A percentile compares a stretch with the other conserved stretches of the same genome.
Conservation (phyloP, 208 protist species). For the Tritrichomonas foetus region DNA sequence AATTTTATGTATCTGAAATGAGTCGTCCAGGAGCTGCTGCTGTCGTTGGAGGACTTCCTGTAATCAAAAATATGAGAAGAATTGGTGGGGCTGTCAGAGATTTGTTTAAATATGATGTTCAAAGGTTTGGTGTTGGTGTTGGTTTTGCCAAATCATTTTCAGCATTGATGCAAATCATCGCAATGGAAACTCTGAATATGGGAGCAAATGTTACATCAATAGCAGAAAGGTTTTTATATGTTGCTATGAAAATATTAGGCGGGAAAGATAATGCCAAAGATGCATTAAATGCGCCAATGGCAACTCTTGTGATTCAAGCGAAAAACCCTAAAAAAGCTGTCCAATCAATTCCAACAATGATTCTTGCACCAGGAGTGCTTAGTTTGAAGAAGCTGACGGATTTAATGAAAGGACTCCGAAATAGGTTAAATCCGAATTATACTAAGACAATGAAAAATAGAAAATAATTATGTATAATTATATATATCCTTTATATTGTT, state of each 20-base stretch:
- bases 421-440: background rate
- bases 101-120: background rate
- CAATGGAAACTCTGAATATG: background rate
- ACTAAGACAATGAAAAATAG: too few species aligned
- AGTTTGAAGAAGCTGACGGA: slow-evolving; percentile 1
- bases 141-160: background rate
- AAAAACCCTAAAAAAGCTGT: background rate
- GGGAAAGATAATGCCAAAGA: background rate
- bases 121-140: background rate
- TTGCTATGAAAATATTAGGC: background rate
- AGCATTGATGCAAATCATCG: background rate
- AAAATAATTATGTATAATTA: too few species aligned
- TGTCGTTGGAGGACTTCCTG: background rate
- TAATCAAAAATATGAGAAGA: background rate
- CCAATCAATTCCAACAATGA: background rate
- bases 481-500: too few species aligned
- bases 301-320: background rate
- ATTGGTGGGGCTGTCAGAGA: background rate
- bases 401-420: background rate
- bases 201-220: background rate
- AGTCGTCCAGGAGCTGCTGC: background rate
- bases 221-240: background rate
- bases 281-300: background rate
- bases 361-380: background rate
- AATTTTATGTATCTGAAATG: background rate